Percentiles rank a stretch among this genome's conserved stretches.
Evolutionary conservation across 148 eudicot genomes (phyloP).

Genomic region (Camellia sinensis): DNA sequence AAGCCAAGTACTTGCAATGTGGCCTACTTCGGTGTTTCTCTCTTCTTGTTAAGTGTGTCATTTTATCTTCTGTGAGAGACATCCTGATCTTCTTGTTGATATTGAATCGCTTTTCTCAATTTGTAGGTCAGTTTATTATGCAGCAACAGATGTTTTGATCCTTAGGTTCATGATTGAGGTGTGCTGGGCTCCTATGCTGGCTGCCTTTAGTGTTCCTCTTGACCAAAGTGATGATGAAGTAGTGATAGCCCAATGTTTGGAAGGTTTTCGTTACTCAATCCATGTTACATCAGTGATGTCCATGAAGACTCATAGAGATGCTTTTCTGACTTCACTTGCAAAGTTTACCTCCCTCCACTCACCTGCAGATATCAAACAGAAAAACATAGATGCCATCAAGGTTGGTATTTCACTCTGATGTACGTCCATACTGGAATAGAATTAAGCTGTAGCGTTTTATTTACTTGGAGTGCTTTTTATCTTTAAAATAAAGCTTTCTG

Average conservation of each 20-base stretch:
- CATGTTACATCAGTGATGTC: constrained; percentile 96
- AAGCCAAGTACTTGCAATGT: neutral
- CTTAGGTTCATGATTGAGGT: constrained; percentile 95
- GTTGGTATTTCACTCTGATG: constrained; percentile 30
- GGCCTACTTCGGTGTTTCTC: neutral
- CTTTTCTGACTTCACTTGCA: constrained; percentile 78
- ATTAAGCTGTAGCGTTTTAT: neutral
- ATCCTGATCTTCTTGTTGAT: constrained; percentile 7
- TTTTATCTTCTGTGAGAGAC: neutral
- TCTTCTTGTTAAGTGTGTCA: neutral
- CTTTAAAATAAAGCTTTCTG: neutral
- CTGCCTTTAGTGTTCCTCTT: constrained; percentile 97
- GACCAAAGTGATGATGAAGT: constrained; percentile 89
- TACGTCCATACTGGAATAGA: neutral
- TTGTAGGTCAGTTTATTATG: constrained; percentile 95
- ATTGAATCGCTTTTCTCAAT: constrained; percentile 30
- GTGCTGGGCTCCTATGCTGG: constrained; percentile 99
- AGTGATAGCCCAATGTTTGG: constrained; percentile 71
- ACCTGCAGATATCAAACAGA: constrained; percentile 91
- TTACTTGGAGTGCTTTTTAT: neutral
- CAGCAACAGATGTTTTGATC: constrained; percentile 90
- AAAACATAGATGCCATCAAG: constrained; percentile 88
- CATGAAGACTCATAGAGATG: constrained; percentile 97
- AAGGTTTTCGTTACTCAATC: constrained; percentile 83
- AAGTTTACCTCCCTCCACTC: constrained; percentile 89